Percentiles rank a stretch among this genome's conserved stretches.
These are phyloP conservation scores for Vitis hybrid DNA, from an alignment of 177 flowering plant genomes.

Conservation along the genomic window DNA sequence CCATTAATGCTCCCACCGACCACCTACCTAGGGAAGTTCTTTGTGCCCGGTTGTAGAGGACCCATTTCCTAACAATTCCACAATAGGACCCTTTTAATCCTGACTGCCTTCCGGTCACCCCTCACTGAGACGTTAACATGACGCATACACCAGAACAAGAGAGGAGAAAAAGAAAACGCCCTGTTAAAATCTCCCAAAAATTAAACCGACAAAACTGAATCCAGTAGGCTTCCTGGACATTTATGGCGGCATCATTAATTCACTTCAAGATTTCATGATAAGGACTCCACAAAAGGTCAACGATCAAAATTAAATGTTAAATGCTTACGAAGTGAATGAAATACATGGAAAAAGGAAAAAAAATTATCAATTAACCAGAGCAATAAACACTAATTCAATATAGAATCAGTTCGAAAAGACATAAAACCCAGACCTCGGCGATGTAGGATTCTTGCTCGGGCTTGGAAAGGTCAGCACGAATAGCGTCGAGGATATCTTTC, in stretches of 20 bases:
- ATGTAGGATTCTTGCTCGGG: conserved; percentile 31
- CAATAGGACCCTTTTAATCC: not conserved
- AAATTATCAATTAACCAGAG: too few relatives aligned
- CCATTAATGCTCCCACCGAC: conserved; percentile 7
- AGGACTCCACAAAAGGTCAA: too few relatives aligned
- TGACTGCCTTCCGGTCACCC: not conserved
- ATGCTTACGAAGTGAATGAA: too few relatives aligned
- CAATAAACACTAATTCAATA: too few relatives aligned
- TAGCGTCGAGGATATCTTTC: conserved; percentile 34
- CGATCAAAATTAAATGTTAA: too few relatives aligned
- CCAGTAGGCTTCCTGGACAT: too few relatives aligned
- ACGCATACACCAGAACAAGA: not conserved
- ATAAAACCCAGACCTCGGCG: conserved; percentile 26
- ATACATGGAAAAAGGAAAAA: too few relatives aligned
- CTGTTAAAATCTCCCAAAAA: not conserved
- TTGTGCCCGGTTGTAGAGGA: not conserved
- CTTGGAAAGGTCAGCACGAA: conserved; percentile 33
- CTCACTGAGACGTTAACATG: not conserved
- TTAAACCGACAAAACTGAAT: too few relatives aligned
- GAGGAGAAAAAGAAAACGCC: not conserved
- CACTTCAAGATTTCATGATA: too few relatives aligned
- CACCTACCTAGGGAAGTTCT: not conserved
- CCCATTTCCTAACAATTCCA: not conserved
- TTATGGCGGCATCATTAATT: too few relatives aligned
- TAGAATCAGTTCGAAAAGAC: not conserved